Evolutionary conservation across 441 rosid species (phyloP).

Genomic region (Gossypium trilobum): DNA sequence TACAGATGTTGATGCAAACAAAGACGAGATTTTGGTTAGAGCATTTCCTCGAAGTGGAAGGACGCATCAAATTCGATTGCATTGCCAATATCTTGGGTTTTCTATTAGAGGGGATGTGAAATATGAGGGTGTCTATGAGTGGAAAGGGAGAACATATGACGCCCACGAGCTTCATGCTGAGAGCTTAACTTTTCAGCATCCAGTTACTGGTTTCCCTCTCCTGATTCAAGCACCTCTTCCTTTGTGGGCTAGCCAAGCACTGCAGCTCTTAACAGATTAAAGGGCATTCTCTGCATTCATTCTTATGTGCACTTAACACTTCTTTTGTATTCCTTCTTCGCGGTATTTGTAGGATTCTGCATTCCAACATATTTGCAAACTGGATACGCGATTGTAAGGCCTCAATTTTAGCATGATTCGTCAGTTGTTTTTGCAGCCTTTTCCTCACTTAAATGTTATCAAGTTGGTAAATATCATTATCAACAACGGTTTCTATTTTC

Average conservation of each 20-base stretch:
- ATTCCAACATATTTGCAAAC: background rate
- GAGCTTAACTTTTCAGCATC: constrained; percentile 68
- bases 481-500: too few species aligned
- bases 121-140: constrained; percentile 66
- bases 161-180: constrained; percentile 84
- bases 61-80: constrained; percentile 90
- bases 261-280: constrained; percentile 17
- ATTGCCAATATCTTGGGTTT: constrained; percentile 79
- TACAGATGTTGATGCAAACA: constrained; percentile 19
- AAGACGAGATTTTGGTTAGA: constrained; percentile 56
- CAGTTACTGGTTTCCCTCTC: constrained; percentile 36
- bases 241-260: constrained; percentile 38
- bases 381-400: background rate
- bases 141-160: constrained; percentile 48
- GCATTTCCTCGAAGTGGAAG: constrained; percentile 79
- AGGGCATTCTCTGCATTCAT: background rate
- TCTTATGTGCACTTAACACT: background rate
- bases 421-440: background rate
- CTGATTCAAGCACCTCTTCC: constrained; percentile 57
- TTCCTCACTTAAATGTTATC: background rate
- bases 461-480: too few species aligned
- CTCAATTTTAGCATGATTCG: background rate
- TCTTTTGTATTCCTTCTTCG: background rate
- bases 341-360: background rate
- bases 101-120: constrained; percentile 81